Evolutionary conservation across 495 filamentous ascomycete species (phyloP), one percentile per base, ranked within the genome.

Genomic region (Stereocaulon alpinum): DNA sequence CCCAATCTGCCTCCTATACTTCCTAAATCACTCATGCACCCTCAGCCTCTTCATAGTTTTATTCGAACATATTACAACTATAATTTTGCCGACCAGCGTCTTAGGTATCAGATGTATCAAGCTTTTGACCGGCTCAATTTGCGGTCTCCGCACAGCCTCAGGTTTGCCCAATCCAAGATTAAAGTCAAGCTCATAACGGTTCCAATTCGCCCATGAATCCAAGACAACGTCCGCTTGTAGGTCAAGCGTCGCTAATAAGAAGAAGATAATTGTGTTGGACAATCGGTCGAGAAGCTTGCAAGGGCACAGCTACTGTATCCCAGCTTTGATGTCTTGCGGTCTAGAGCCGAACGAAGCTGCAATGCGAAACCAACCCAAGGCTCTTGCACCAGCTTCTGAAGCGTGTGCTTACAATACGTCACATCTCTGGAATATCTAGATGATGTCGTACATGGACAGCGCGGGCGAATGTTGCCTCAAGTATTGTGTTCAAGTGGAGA

Each of bases 151-250:
- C 45, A 80, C 79, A 7, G 71, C 68, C 51, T 73, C 72, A 3
- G 79, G 77, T 45, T 64, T 68, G 0, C 79, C 82, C 20, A 82
- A 61, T 7, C 72, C 75, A 6, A 77, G 40, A n/a, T 69, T 68
- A 42, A 81, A 82, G 62, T 81, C 75, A 12, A 77, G 64, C 0
- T 68, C 63, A 60, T 77, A 78, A 61, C 64, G 74, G 18, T 72
- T 63, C 20, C 76, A 52, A 43, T 76, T 75, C 0, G 75, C 69
- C 81, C 79, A 84, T 10, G 78, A 83, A 63, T 75, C 80, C 5
- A 82, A 48, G 71, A 76, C 73, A 10, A 82, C 59, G 56, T 81
- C 80, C 22, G 53, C 58, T 0, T 69, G 66, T 29, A 60, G 60
- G 30, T 72, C 67, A 41, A 75, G 48, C 9, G 61, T 58, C 10